Evolutionary conservation across 176 grass and related monocot genomes (phyloP), one percentile per base, ranked within the genome.

Genomic region (Raddia distichophylla): DNA sequence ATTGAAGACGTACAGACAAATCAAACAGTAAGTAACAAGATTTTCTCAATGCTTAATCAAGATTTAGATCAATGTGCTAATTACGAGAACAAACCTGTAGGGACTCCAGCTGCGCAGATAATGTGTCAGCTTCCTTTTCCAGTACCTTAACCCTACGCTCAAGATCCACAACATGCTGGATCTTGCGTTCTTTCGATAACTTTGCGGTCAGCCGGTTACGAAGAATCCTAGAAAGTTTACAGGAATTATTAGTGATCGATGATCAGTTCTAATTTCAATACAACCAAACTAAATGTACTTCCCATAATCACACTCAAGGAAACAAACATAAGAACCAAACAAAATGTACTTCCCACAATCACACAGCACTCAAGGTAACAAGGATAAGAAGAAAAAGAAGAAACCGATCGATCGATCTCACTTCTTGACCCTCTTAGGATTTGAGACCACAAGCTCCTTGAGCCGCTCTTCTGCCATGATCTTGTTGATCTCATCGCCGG

Each of bases 361-460:
- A 49, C 48, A 9, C 48, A 27, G 27, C 27, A 27, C 27, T 47
- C 7, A 6, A 37, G 42, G 18, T 27, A 42, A 17, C 8, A 20
- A 46, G 15, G 49, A 44, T 2, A 70, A 40, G 37, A 40, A 40
- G 37, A 40, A 40, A 40, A 27, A 27, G 27, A 27, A 27, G 27
- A 27, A 27, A 27, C 27, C 27, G 22, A 58, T 16, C 16, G 10
- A 15, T 15, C 13, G 69, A 45, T 60, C 58, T 34, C 45, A 95
- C 93, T 83, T 91, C 74, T 85, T 89, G 9, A 91, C 88, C 69
- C 70, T 82, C 64, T 87, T 93, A 19, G 94, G 88, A 74, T 97
- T 58, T 3, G 74, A 56, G 15, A 79, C 10, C 8, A 79, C 77
- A 34, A 89, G 68, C 50, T 87, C 56, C 5, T 72, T 17, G 10